phyloP scores from a whole-genome alignment of 2,329 filamentous ascomycete genomes.

The Fusarium continuum region DNA sequence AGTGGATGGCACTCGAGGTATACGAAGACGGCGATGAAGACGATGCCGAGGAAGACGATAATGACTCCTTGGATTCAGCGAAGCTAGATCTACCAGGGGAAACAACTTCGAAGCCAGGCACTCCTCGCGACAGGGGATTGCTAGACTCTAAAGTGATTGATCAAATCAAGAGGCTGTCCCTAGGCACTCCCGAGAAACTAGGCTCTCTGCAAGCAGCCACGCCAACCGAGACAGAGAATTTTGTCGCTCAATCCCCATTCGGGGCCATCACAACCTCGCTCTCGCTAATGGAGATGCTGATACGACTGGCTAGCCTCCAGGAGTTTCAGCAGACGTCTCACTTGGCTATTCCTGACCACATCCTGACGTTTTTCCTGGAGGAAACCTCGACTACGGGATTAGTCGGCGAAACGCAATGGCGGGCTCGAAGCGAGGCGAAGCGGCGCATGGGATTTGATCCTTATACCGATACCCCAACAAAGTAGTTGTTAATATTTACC shows the following conservation, averaged over 20 bases:
- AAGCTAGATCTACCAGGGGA: slow-evolving; percentile 45
- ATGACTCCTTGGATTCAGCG: slow-evolving; percentile 56
- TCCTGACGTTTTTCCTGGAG: slow-evolving; percentile 86
- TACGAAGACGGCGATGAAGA: slow-evolving; percentile 67
- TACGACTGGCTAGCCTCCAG: slow-evolving; percentile 86
- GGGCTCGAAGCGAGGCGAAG: slow-evolving; percentile 57
- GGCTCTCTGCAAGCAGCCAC: slow-evolving; percentile 10
- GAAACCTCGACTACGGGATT: slow-evolving; percentile 64
- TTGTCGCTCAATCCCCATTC: slow-evolving; percentile 57
- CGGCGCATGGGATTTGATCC: slow-evolving; percentile 65
- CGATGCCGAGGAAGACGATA: slow-evolving; percentile 51
- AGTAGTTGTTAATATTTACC: slow-evolving; percentile 11
- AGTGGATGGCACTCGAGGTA: slow-evolving; percentile 92
- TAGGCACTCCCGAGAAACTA: slow-evolving; percentile 36
- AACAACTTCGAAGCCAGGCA: slow-evolving; percentile 11
- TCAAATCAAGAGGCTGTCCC: slow-evolving; percentile 53
- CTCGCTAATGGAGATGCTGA: slow-evolving; percentile 87
- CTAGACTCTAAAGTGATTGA: slow-evolving; percentile 53
- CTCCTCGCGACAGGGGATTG: slow-evolving; percentile 37
- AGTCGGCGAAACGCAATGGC: slow-evolving; percentile 56
- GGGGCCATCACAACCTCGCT: slow-evolving; percentile 63
- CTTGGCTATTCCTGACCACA: slow-evolving; percentile 87
- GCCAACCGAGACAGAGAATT: slow-evolving; percentile 40
- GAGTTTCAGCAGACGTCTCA: slow-evolving; percentile 92
- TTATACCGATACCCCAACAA: slow-evolving; percentile 57